Evolutionary conservation across 495 filamentous ascomycete species (phyloP), one percentile per base, ranked within the genome.

Genomic region (Neurospora sp.): DNA sequence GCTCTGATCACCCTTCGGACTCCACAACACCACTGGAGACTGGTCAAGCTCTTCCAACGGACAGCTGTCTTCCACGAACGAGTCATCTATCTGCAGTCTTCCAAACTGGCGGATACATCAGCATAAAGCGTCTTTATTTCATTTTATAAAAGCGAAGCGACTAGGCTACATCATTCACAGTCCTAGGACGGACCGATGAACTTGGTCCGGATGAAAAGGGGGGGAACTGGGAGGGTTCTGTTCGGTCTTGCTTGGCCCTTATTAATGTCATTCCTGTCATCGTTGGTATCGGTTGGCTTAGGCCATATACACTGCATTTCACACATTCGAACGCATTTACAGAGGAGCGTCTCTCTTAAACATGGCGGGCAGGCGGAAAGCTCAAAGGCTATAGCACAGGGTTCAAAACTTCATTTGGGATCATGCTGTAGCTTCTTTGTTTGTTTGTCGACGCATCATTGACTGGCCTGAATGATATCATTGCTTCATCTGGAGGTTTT

Each of bases 321-420:
- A 54, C 70, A 70, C 75, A 74, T 74, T 75, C 73, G 73, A 69
- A 76, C 41, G 72, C 75, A 74, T 74, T 75, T 76, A 76, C 72
- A 76, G 69, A 76, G 72, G 75, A 76, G 75, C 75, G 72, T 74
- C 41, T 73, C 66, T 73, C 54, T 66, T 66, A 35, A 35, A 70
- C 23, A 71, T 31, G 72, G 49, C 49, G 49, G 69, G 72, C 49
- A 69, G 72, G 69, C 72, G 60, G 41, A 23, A 37, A 75, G 46
- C 72, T 69, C 35, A 54, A 69, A 70, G 72, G 11, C 35, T 69
- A 69, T 49, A 71, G 49, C 49, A 69, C 54, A 66, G 54, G 54
- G 54, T 35, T 66, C 54, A 66, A 18, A 66, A 39, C 70, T 39
- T 73, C 18, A 70, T 70, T 39, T 39, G 72, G 54, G 42, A 39